Evolutionary conservation across 306 rosid genomes (phyloP).

Genomic region (Sicyos edulis): DNA sequence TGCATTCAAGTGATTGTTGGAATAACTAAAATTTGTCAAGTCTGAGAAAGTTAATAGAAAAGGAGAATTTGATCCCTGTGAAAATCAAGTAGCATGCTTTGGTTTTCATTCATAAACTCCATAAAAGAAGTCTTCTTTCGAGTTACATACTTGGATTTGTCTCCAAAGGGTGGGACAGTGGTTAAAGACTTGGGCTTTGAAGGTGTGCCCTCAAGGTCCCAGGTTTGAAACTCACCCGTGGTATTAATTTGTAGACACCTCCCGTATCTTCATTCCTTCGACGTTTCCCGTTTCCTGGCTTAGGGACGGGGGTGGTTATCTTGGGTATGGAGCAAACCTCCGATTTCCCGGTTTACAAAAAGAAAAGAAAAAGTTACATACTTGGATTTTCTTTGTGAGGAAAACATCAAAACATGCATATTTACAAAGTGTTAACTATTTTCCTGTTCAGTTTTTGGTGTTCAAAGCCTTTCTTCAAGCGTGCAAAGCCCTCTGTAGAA

Average conservation of each 20-base stretch:
- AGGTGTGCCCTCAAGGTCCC: too few relatives aligned
- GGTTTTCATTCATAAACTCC: background rate
- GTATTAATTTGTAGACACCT: too few relatives aligned
- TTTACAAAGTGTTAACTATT: conserved; percentile 9
- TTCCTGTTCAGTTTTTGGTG: conserved; percentile 51
- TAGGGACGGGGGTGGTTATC: too few relatives aligned
- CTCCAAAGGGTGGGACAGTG: too few relatives aligned
- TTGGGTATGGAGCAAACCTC: too few relatives aligned
- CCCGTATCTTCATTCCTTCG: too few relatives aligned
- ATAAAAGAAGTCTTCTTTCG: background rate
- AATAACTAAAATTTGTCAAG: background rate
- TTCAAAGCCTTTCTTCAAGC: conserved; percentile 72
- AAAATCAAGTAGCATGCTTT: background rate
- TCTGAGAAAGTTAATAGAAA: background rate
- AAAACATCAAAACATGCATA: background rate
- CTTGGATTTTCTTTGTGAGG: background rate
- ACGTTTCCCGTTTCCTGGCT: too few relatives aligned
- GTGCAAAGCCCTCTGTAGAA: conserved; percentile 81
- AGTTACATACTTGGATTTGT: too few relatives aligned
- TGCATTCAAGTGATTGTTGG: background rate
- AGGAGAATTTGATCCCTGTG: background rate
- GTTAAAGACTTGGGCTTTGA: too few relatives aligned
- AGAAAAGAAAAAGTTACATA: background rate
- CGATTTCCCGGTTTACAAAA: too few relatives aligned
- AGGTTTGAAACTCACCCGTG: too few relatives aligned